Conservation (phyloP, 768 basidiomycete species). For the Pulveroboletus sp. region DNA sequence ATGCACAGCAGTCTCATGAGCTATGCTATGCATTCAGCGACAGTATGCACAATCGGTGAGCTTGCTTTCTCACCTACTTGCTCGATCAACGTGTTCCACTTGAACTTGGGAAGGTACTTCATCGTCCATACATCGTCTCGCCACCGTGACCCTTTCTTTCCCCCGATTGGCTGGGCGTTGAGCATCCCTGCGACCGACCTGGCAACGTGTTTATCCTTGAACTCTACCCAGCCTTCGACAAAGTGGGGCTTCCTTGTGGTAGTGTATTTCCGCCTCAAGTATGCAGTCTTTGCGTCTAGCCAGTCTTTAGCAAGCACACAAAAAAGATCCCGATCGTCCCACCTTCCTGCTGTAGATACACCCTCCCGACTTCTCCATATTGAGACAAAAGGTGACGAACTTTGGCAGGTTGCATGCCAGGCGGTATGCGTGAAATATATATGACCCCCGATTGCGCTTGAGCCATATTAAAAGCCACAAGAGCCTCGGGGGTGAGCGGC, state of each 20-base stretch:
- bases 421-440: slow-evolving; percentile 94
- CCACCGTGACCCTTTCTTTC: slow-evolving; percentile 87
- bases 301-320: not conserved
- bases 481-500: slow-evolving; percentile 68
- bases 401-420: slow-evolving; percentile 96
- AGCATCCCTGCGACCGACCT: slow-evolving; percentile 90
- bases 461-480: slow-evolving; percentile 67
- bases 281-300: slow-evolving; percentile 81
- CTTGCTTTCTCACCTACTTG: slow-evolving; percentile 81
- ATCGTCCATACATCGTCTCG: slow-evolving; percentile 99
- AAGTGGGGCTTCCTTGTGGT: slow-evolving; percentile 83
- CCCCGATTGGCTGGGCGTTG: slow-evolving; percentile 93
- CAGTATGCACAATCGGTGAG: not conserved
- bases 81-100: slow-evolving; percentile 98
- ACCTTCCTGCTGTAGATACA: slow-evolving; percentile 95
- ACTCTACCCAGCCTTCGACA: slow-evolving; percentile 98
- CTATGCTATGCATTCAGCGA: slow-evolving; percentile 38
- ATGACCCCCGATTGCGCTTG: slow-evolving; percentile 80
- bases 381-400: slow-evolving; percentile 89
- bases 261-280: slow-evolving; percentile 75
- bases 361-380: slow-evolving; percentile 86
- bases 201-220: slow-evolving; percentile 89
- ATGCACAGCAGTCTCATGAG: slow-evolving; percentile 89
- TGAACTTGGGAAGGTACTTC: slow-evolving; percentile 97
- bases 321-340: slow-evolving; percentile 1